Conservation (phyloP, 176 grass and related monocot genomes). For the barley (Hordeum vulgare) region MorexV3_pseudomolecules_assembly NC_058524.1:129228028-129228527, state of each 20-base stretch:
- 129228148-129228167: not conserved
- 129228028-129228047: not conserved
- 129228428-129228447: not conserved
- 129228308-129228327: not conserved
- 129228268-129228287: conserved; percentile 4
- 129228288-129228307: not conserved
- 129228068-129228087: not conserved
- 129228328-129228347: not conserved
- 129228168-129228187: not conserved
- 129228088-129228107: not conserved
- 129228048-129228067: not conserved
- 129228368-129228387: conserved; percentile 5
- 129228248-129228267: conserved; percentile 2
- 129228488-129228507: no score
- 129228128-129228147: not conserved
- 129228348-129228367: not conserved
- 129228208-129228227: not conserved
- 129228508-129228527: not conserved
- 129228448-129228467: not conserved
- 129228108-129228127: not conserved
- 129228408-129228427: not conserved
- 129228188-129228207: not conserved
- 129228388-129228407: conserved; percentile 13
- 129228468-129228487: not conserved
- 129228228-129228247: not conserved